These are phyloP conservation scores for Exidia glandulosa DNA, from an alignment of 768 basidiomycete species.

Conservation along the genomic window DNA sequence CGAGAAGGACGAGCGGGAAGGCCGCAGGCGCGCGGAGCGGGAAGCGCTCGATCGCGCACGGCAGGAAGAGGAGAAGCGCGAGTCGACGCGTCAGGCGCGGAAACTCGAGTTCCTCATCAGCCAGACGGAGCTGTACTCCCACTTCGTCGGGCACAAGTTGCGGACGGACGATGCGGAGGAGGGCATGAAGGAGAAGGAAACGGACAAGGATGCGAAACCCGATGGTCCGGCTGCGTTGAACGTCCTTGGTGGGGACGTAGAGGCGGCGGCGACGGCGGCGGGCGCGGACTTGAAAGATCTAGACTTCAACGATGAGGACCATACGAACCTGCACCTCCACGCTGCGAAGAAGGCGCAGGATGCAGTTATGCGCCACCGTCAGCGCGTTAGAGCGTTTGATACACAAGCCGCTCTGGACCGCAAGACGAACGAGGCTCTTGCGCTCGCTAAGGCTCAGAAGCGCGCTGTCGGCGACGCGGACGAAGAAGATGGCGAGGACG, in stretches of 20 bases:
- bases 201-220: conserved; percentile 15
- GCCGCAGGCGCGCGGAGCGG: conserved; percentile 87
- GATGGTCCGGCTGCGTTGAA: background rate
- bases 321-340: conserved; percentile 74
- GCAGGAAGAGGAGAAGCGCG: conserved; percentile 86
- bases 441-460: conserved; percentile 46
- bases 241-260: conserved; percentile 41
- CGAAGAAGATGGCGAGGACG: conserved; percentile 18
- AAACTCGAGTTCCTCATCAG: conserved; percentile 98
- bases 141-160: conserved; percentile 96
- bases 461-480: conserved; percentile 32
- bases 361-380: conserved; percentile 66
- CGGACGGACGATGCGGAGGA: conserved; percentile 32
- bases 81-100: conserved; percentile 85
- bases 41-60: conserved; percentile 82
- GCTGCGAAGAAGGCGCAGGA: conserved; percentile 85
- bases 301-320: conserved; percentile 88
- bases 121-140: conserved; percentile 96
- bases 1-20: conserved; percentile 90
- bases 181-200: background rate
- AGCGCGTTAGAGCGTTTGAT: conserved; percentile 80
- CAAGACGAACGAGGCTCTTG: conserved; percentile 71
- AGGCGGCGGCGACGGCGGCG: conserved; percentile 40
- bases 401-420: conserved; percentile 68
- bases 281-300: conserved; percentile 49